These are phyloP conservation scores for Rhipidocladum racemiflorum DNA, from an alignment of 176 grass and related monocot genomes.

Conservation along the genomic window DNA sequence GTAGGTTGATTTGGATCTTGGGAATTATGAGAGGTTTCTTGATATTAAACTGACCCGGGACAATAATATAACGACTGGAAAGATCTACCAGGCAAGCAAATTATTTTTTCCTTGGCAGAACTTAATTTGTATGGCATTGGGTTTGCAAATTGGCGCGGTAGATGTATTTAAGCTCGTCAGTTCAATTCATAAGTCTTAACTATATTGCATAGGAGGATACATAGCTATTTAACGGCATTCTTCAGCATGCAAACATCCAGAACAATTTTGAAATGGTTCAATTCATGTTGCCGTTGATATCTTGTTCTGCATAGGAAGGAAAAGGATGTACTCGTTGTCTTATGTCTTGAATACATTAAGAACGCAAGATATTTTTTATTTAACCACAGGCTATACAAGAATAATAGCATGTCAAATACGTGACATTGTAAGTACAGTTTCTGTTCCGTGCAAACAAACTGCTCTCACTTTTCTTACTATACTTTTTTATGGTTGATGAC, in stretches of 20 bases:
- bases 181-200: background rate
- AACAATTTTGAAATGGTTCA: background rate
- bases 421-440: slow-evolving; percentile 17
- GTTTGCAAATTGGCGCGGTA: background rate
- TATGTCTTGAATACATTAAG: slow-evolving; percentile 25
- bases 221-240: background rate
- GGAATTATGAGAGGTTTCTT: slow-evolving; percentile 76
- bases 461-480: slow-evolving; percentile 19
- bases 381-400: slow-evolving; percentile 18
- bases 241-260: slow-evolving; percentile 12
- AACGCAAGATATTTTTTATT: background rate
- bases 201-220: background rate
- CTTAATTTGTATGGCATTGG: background rate
- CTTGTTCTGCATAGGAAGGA: slow-evolving; percentile 17
- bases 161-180: background rate
- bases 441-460: slow-evolving; percentile 25
- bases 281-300: slow-evolving; percentile 10
- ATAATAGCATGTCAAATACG: background rate
- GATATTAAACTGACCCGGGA: slow-evolving; percentile 67
- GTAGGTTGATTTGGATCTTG: slow-evolving; percentile 75
- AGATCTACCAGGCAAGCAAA: slow-evolving; percentile 63
- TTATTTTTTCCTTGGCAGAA: background rate
- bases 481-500: slow-evolving; percentile 28
- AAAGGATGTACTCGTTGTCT: slow-evolving; percentile 21
- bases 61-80: slow-evolving; percentile 80